Evolutionary conservation across 495 filamentous ascomycete species (phyloP).

Genomic region (Friedmanniomyces simplex): DNA sequence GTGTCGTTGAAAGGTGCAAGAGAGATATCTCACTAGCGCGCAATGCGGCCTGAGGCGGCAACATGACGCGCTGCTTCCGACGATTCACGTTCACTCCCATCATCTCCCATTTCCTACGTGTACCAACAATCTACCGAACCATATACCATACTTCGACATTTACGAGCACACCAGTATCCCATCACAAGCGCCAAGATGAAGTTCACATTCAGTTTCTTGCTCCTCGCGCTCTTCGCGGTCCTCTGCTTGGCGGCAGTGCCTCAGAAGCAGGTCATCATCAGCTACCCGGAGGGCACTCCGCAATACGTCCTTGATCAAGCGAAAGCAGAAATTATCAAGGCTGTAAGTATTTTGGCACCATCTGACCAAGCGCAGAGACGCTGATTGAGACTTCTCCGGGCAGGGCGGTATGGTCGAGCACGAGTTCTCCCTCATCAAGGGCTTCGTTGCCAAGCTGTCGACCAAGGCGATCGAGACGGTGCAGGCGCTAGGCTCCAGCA

Average conservation of each 20-base stretch:
- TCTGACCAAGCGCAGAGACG: background rate
- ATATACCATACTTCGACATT: background rate
- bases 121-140: no score
- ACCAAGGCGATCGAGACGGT: slow-evolving; percentile 58
- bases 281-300: slow-evolving; percentile 64
- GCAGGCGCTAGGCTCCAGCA: slow-evolving; percentile 51
- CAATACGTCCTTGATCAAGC: slow-evolving; percentile 55
- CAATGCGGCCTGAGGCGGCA: no score
- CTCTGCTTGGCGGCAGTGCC: background rate
- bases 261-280: slow-evolving; percentile 66
- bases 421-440: slow-evolving; percentile 51
- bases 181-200: slow-evolving; percentile 2
- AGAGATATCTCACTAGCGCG: no score
- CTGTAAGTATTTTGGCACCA: slow-evolving; percentile 41
- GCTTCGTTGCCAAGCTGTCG: slow-evolving; percentile 55
- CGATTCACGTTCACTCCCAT: no score
- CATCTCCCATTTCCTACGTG: no score
- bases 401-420: slow-evolving; percentile 44
- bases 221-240: slow-evolving; percentile 3
- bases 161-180: background rate
- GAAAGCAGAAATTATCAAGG: slow-evolving; percentile 56
- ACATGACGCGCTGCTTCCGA: no score
- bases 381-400: background rate
- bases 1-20: no score
- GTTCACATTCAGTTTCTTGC: slow-evolving; percentile 3